phyloP scores from a whole-genome alignment of 306 rosid genomes.

The Gillenia trifoliata region DNA sequence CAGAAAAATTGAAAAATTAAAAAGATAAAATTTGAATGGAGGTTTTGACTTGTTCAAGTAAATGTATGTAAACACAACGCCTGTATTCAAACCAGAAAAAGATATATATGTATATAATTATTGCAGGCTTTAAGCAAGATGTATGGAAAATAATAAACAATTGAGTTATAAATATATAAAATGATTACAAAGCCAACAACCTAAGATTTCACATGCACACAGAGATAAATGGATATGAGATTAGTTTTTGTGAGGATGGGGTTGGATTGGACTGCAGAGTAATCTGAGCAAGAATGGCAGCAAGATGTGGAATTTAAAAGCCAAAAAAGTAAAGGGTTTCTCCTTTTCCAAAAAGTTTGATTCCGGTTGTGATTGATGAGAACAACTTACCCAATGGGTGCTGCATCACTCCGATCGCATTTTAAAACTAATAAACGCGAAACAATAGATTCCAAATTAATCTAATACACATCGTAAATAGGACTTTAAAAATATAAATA shows the following conservation, averaged over 20 bases:
- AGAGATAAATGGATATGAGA: neutral
- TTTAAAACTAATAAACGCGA: too few relatives aligned
- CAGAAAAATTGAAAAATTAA: neutral
- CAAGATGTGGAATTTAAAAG: neutral
- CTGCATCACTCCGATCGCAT: accelerated
- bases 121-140: neutral
- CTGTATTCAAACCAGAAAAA: neutral
- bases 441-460: too few relatives aligned
- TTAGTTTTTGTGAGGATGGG: neutral
- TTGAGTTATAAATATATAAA: neutral
- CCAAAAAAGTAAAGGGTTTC: neutral
- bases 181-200: neutral
- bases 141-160: neutral
- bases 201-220: neutral
- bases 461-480: too few relatives aligned
- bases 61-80: neutral
- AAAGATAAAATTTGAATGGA: neutral
- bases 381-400: accelerated
- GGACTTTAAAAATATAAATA: too few relatives aligned
- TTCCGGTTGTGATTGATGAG: neutral
- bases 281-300: neutral
- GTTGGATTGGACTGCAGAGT: neutral
- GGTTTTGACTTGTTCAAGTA: neutral
- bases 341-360: neutral
- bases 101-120: neutral